Percentiles rank a stretch among this genome's conserved stretches.
These are phyloP conservation scores for Aspergillus fumigatiaffinis DNA, from an alignment of 2,329 filamentous ascomycete species.

Conservation along the genomic window DNA sequence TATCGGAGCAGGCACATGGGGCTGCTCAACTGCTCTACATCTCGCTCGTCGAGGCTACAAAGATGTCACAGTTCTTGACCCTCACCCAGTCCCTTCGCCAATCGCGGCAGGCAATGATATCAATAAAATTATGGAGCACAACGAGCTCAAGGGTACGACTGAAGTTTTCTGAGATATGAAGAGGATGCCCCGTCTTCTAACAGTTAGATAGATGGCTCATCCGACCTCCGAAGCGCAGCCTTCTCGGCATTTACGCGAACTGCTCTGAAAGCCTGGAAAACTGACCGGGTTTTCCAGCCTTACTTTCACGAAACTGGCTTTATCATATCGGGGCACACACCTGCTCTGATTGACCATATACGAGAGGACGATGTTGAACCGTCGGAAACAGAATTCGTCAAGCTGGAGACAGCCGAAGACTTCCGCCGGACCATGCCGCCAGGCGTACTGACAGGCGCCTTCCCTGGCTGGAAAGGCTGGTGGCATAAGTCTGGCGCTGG, in stretches of 20 bases:
- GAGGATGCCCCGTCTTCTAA: not conserved
- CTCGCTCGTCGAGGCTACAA: constrained; percentile 48
- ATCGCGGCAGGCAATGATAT: constrained; percentile 51
- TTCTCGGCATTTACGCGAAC: constrained; percentile 23
- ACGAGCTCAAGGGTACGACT: constrained; percentile 32
- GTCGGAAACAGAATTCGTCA: constrained; percentile 27
- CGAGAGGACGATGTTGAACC: constrained; percentile 33
- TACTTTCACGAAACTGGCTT: constrained; percentile 46
- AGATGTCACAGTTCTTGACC: constrained; percentile 48
- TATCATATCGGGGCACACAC: constrained; percentile 39
- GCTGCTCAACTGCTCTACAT: constrained; percentile 51
- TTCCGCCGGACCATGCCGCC: constrained; percentile 51
- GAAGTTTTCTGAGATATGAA: not conserved
- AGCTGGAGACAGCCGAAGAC: constrained; percentile 42
- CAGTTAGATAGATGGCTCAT: constrained; percentile 9
- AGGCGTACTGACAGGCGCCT: constrained; percentile 49
- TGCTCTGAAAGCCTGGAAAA: constrained; percentile 39
- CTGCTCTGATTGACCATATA: constrained; percentile 36
- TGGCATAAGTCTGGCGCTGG: constrained; percentile 41
- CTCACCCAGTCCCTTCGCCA: constrained; percentile 43
- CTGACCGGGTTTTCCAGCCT: constrained; percentile 43
- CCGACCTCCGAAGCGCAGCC: constrained; percentile 17
- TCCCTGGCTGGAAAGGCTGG: constrained; percentile 51
- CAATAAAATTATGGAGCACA: constrained; percentile 45
- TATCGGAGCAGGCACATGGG: constrained; percentile 51